Percentiles rank a stretch among this genome's conserved stretches.
Evolutionary conservation across 805 yeast species (phyloP).

Genomic region (Kluyveromyces wickerhamii): DNA sequence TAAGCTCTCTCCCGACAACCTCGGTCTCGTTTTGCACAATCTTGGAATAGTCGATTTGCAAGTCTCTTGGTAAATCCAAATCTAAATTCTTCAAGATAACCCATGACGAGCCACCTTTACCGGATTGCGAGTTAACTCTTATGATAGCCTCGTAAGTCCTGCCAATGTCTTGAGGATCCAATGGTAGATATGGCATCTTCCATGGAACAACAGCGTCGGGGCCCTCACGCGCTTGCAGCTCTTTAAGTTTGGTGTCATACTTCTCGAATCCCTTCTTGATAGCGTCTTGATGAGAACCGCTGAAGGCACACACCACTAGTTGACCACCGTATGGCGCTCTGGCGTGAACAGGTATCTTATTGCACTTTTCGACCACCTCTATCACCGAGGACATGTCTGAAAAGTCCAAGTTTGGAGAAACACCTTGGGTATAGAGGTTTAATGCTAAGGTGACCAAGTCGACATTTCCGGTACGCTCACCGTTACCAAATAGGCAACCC

Average conservation of each 20-base stretch:
- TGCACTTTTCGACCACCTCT: constrained; percentile 69
- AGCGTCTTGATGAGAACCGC: constrained; percentile 86
- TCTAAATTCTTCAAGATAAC: constrained; percentile 68
- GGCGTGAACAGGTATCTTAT: constrained; percentile 70
- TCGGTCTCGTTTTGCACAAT: constrained; percentile 68
- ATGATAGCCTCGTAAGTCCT: constrained; percentile 89
- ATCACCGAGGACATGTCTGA: constrained; percentile 58
- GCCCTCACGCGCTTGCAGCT: constrained; percentile 29
- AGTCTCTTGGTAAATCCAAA: constrained; percentile 71
- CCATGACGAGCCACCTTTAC: constrained; percentile 90
- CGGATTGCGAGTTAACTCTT: constrained; percentile 81
- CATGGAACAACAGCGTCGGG: constrained; percentile 39
- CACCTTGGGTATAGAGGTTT: constrained; percentile 73
- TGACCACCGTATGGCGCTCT: constrained; percentile 83
- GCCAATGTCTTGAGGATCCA: constrained; percentile 80
- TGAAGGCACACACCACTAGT: constrained; percentile 73
- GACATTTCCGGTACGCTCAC: constrained; percentile 84
- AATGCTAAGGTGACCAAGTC: constrained; percentile 72
- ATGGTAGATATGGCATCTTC: constrained; percentile 75
- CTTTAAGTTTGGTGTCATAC: constrained; percentile 25
- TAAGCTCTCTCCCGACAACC: constrained; percentile 60
- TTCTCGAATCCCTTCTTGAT: constrained; percentile 70
- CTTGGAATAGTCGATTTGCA: constrained; percentile 68
- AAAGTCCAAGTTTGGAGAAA: constrained; percentile 63
- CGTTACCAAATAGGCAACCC: constrained; percentile 80